Evolutionary conservation across 306 rosid species (phyloP).

Genomic region (Clitoria ternatea): DNA sequence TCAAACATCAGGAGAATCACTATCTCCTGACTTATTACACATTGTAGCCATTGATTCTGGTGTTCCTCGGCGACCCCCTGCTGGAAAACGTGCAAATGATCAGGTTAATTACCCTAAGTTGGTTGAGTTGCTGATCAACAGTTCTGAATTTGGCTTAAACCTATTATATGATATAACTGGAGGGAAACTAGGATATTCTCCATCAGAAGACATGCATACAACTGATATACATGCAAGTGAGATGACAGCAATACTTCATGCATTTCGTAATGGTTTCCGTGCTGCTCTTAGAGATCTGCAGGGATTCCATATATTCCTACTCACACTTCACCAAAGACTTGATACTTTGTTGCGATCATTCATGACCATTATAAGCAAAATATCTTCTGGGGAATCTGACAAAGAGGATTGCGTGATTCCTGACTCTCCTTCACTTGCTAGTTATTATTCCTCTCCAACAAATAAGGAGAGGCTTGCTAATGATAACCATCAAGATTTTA

Average conservation of each 20-base stretch:
- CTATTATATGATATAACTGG: slow-evolving; percentile 71
- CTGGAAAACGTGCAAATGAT: slow-evolving; percentile 91
- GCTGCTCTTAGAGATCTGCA: slow-evolving; percentile 84
- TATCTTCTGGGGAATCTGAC: slow-evolving; percentile 67
- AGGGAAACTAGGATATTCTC: slow-evolving; percentile 72
- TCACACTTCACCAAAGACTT: slow-evolving; percentile 88
- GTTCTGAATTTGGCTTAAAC: slow-evolving; percentile 75
- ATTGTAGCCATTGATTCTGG: slow-evolving; percentile 90
- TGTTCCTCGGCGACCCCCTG: slow-evolving; percentile 97
- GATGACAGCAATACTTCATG: slow-evolving; percentile 44
- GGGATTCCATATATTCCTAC: slow-evolving; percentile 84
- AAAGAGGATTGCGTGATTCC: slow-evolving; percentile 61
- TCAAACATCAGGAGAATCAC: slow-evolving; percentile 40
- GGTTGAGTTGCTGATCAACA: slow-evolving; percentile 79
- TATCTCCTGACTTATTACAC: slow-evolving; percentile 47
- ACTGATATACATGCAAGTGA: slow-evolving; percentile 40
- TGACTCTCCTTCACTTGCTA: slow-evolving; percentile 54
- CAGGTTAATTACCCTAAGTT: slow-evolving; percentile 84
- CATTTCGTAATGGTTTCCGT: slow-evolving; percentile 77
- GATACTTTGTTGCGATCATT: slow-evolving; percentile 67
- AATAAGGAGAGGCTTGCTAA: slow-evolving; percentile 51
- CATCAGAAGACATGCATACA: slow-evolving; percentile 35
- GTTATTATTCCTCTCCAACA: slow-evolving; percentile 45
- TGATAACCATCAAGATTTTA: slow-evolving; percentile 58
- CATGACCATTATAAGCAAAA: slow-evolving; percentile 65